phyloP scores from a whole-genome alignment of 148 eudicot genomes.

The Drosera capensis region DNA sequence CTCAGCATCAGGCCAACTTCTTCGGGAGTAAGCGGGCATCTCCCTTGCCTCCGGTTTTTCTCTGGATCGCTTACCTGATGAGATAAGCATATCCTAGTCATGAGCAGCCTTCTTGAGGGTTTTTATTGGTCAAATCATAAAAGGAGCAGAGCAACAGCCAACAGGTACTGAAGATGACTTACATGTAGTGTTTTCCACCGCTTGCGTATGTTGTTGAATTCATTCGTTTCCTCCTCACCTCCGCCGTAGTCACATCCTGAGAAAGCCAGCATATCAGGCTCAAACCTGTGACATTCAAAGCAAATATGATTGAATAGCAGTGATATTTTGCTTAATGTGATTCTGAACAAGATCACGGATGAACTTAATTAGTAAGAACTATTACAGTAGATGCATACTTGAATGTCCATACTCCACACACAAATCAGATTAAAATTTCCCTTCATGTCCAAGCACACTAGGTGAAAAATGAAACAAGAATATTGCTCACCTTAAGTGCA shows the following conservation, averaged over 20 bases:
- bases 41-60: constrained; percentile 72
- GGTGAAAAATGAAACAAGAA: too few species aligned
- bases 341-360: too few species aligned
- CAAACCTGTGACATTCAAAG: constrained; percentile 36
- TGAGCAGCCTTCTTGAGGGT: not conserved
- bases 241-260: constrained; percentile 93
- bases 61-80: constrained; percentile 60
- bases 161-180: constrained; percentile 12
- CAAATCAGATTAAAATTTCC: too few species aligned
- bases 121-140: not conserved
- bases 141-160: too few species aligned
- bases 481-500: constrained; percentile 82
- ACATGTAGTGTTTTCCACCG: constrained; percentile 86
- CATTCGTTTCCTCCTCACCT: constrained; percentile 58
- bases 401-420: too few species aligned
- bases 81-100: not conserved
- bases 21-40: constrained; percentile 75
- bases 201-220: constrained; percentile 43
- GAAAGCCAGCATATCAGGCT: constrained; percentile 94
- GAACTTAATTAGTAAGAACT: too few species aligned
- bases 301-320: too few species aligned
- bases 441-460: too few species aligned
- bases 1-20: constrained; percentile 87
- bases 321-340: too few species aligned
- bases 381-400: too few species aligned